Evolutionary conservation across 352 stramenopile species (phyloP).

Genomic region (Phytophthora pinifolia): DNA sequence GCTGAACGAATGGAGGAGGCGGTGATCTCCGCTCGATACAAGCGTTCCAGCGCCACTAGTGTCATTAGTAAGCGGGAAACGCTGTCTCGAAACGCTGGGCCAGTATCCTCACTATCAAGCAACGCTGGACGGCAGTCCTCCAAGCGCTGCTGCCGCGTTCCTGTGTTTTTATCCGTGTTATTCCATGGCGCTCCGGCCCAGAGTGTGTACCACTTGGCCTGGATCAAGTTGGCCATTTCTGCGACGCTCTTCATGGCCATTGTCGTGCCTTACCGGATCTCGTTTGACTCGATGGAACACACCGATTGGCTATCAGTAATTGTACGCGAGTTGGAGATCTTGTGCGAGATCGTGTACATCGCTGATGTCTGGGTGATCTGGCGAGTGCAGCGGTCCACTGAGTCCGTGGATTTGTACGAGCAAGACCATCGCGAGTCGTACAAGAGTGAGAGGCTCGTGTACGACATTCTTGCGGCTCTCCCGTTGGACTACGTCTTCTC

Average conservation of each 20-base stretch:
- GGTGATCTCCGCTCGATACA: conserved; percentile 32
- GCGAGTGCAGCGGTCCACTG: conserved; percentile 30
- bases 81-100: conserved; percentile 6
- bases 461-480: conserved; percentile 44
- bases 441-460: conserved; percentile 43
- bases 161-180: conserved; percentile 17
- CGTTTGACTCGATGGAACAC: conserved; percentile 41
- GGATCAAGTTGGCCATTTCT: conserved; percentile 44
- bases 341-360: conserved; percentile 55
- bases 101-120: not conserved
- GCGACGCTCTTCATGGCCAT: conserved; percentile 47
- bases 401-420: conserved; percentile 64
- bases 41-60: conserved; percentile 31
- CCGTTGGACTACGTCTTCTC: conserved; percentile 50
- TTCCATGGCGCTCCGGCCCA: conserved; percentile 41
- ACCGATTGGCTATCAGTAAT: conserved; percentile 26
- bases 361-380: conserved; percentile 65
- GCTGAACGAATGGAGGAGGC: conserved; percentile 44
- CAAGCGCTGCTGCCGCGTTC: conserved; percentile 4
- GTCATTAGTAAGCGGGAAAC: conserved; percentile 23
- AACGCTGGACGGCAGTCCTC: not conserved
- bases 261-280: conserved; percentile 56
- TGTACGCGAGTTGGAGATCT: conserved; percentile 34
- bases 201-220: conserved; percentile 46
- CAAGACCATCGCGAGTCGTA: conserved; percentile 43